Evolutionary conservation across 306 rosid genomes (phyloP), one percentile per base, ranked within the genome.

Genomic region (Alnus rubra): DNA sequence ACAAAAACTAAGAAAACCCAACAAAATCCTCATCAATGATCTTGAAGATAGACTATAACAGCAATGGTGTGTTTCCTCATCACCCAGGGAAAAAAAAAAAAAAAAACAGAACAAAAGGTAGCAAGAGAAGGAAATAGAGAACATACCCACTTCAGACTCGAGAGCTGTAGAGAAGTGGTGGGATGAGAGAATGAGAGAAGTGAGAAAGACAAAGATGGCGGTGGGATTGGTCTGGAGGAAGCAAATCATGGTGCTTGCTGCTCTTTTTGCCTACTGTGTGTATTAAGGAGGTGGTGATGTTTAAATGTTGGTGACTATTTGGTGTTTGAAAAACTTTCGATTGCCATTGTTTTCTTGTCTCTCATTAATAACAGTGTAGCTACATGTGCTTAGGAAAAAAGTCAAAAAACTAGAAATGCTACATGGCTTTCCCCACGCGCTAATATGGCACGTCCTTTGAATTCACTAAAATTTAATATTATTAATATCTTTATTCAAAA

Each of bases 121-220:
- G 18, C 4, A 7, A 31, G 19, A 74, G 82, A 72, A 30, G 78
- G 44, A 51, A 55, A n/a, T 12, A 45, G 50, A 10, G n/a, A 42
- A 10, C 76, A 73, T 86, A 93, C 98, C 92, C 53, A 50, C 82
- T 88, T 86, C 86, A 53, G 88, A 39, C 2, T 80, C 78, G 28
- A 79, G 10, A 71, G 91, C 90, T 76, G 68, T 31, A 48, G 72
- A 7, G 80, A 85, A 71, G 71, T 58, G 82, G 49, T 15, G 62
- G 13, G 28, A 83, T 49, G 7, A 80, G 33, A 86, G 47, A 69
- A 81, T 64, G 79, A 81, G 79, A 44, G 60, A 50, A 9, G 73
- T n/a, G 51, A 84, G 48, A 77, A 86, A 0, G 65, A 80, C 28
- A 15, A 53, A 79, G 78, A 81, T n/a, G 15, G 78, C 42, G 54